phyloP scores from a whole-genome alignment of 163 green algal genomes.

The Prototheca wickerhamii region DNA sequence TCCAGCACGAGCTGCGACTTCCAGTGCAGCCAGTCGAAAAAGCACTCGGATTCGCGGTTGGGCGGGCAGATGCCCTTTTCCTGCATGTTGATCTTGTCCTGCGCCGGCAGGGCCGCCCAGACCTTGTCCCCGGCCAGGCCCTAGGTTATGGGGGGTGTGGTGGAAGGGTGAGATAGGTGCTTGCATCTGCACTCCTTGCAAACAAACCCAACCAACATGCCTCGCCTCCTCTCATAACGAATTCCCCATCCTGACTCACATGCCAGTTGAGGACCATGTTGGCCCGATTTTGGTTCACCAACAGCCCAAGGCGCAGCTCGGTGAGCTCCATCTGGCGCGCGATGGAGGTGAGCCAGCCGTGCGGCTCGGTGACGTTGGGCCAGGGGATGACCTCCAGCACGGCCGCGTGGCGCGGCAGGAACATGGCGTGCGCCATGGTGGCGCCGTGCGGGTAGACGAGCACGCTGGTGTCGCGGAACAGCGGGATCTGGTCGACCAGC shows the following conservation, averaged over 20 bases:
- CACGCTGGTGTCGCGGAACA: neutral
- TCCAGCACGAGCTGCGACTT: slow-evolving; percentile 2
- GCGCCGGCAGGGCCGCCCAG: neutral
- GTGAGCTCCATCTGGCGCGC: slow-evolving; percentile 7
- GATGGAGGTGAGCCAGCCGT: slow-evolving; percentile 10
- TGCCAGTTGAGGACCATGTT: slow-evolving; percentile 15
- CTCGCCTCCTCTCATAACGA: no score
- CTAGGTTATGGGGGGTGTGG: neutral
- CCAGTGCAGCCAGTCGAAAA: slow-evolving; percentile 19
- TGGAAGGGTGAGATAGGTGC: no score
- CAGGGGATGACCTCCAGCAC: slow-evolving; percentile 17
- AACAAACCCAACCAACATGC: no score
- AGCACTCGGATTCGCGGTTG: slow-evolving; percentile 2
- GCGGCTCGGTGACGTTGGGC: slow-evolving; percentile 15
- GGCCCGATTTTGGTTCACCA: slow-evolving; percentile 10
- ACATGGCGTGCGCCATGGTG: slow-evolving; percentile 17
- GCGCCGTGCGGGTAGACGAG: slow-evolving; percentile 18
- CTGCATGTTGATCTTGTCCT: slow-evolving; percentile 10
- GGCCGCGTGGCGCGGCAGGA: slow-evolving; percentile 7
- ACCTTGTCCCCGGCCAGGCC: slow-evolving; percentile 3
- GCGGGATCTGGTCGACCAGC: slow-evolving; percentile 1
- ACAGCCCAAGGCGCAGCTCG: neutral
- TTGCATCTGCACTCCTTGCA: no score
- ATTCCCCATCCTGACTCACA: no score
- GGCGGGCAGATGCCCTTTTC: slow-evolving; percentile 5